Conservation (phyloP, 805 yeast genomes). For the Scheffersomyces ergatensis region DNA sequence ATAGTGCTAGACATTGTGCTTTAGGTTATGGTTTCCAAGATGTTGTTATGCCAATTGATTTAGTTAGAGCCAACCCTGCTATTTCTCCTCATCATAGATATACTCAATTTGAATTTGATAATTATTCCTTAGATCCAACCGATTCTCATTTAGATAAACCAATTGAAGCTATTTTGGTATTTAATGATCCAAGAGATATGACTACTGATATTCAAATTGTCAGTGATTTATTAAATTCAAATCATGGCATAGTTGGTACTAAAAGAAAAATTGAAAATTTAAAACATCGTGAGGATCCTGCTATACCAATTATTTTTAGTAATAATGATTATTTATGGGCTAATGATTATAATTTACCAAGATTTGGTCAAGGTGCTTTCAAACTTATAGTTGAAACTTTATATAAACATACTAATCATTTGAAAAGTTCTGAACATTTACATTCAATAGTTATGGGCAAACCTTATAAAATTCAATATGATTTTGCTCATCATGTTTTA, state of each 20-base stretch:
- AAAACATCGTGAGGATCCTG: constrained; percentile 35
- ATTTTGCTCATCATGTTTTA: constrained; percentile 74
- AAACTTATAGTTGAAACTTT: constrained; percentile 60
- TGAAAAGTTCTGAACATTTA: constrained; percentile 32
- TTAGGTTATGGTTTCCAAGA: constrained; percentile 71
- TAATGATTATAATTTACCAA: constrained; percentile 69
- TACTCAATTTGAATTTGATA: constrained; percentile 41
- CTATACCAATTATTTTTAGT: constrained; percentile 73
- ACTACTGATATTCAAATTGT: constrained; percentile 81
- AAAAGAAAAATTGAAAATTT: constrained; percentile 26
- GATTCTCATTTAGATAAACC: constrained; percentile 29
- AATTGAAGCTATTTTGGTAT: constrained; percentile 76
- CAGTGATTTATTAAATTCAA: constrained; percentile 64
- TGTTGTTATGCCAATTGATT: constrained; percentile 72
- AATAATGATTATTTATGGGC: constrained; percentile 89
- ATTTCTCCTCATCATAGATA: constrained; percentile 71
- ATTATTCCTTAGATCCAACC: constrained; percentile 36
- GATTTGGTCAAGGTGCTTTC: constrained; percentile 92
- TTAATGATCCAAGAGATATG: constrained; percentile 88
- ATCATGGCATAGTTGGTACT: constrained; percentile 65
- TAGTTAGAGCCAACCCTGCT: constrained; percentile 53
- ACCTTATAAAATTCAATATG: constrained; percentile 76
- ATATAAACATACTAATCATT: constrained; percentile 53
- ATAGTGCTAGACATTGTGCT: constrained; percentile 71
- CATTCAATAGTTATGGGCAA: constrained; percentile 70